A percentile compares a stretch with the other conserved stretches of the same genome.
These are phyloP conservation scores for Ophiorrhiza pumila DNA, from an alignment of 257 asterid genomes.

Conservation along the genomic window DNA sequence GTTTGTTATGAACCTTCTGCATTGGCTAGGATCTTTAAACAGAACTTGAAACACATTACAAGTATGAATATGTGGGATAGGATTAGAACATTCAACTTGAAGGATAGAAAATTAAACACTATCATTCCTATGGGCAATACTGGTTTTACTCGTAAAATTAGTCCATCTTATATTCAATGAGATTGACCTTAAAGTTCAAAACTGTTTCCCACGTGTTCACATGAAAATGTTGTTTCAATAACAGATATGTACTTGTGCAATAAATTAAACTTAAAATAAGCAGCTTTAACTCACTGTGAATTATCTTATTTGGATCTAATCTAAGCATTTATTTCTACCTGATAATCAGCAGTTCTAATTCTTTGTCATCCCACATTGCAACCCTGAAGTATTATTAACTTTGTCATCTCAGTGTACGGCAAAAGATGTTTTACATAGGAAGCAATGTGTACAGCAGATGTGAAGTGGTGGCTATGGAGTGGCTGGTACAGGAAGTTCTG, in stretches of 20 bases:
- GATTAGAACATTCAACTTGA: not conserved
- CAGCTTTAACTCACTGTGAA: not conserved
- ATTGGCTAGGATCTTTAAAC: not conserved
- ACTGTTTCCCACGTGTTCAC: not conserved
- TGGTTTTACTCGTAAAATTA: no score
- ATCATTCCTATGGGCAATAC: not conserved
- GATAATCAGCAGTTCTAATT: not conserved
- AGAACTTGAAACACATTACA: not conserved
- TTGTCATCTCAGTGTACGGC: slow-evolving; percentile 45
- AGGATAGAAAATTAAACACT: not conserved
- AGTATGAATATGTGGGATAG: not conserved
- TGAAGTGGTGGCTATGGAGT: slow-evolving; percentile 99
- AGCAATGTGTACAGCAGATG: slow-evolving; percentile 51
- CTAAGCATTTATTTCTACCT: not conserved
- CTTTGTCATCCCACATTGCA: not conserved
- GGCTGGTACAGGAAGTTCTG: slow-evolving; percentile 94
- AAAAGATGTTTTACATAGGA: slow-evolving; percentile 57
- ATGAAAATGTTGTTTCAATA: not conserved
- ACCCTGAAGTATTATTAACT: not conserved
- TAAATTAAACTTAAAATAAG: not conserved
- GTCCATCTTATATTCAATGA: not conserved
- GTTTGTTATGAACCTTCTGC: not conserved
- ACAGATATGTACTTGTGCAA: not conserved
- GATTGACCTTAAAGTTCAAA: not conserved
- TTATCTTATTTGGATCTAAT: not conserved